A percentile compares a stretch with the other conserved stretches of the same genome.
These are phyloP conservation scores for Mycena epipterygia DNA, from an alignment of 768 basidiomycete species.

Conservation along the genomic window DNA sequence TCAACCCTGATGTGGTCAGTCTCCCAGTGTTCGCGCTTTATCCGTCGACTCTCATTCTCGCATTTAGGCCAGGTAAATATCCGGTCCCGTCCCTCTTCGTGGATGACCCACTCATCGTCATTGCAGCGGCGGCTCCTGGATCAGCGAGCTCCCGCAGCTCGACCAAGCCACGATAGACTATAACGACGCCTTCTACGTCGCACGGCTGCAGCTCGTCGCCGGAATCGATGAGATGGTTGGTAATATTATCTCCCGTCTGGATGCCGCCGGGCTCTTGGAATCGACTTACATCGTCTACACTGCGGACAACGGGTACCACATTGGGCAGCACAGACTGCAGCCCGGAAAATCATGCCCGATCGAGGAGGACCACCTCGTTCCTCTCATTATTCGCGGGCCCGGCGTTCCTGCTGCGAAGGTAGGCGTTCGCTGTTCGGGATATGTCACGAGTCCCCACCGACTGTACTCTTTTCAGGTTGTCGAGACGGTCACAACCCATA, in stretches of 20 bases:
- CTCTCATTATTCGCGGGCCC: slow-evolving; percentile 7
- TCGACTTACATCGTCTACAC: slow-evolving; percentile 12
- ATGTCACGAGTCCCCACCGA: not conserved
- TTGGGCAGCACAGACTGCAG: slow-evolving; percentile 11
- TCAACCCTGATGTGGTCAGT: not conserved
- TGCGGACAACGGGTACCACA: slow-evolving; percentile 10
- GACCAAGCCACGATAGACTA: not conserved
- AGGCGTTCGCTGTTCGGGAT: not conserved
- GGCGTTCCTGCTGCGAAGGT: not conserved
- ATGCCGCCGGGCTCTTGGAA: not conserved
- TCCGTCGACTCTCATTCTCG: too few relatives aligned
- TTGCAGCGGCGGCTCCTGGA: slow-evolving; percentile 1
- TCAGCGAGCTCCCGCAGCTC: not conserved
- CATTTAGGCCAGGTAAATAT: not conserved
- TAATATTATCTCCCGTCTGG: not conserved
- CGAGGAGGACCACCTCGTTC: slow-evolving; percentile 10
- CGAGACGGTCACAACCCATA: slow-evolving; percentile 2
- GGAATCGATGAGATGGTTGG: slow-evolving; percentile 6
- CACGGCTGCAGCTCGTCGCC: not conserved
- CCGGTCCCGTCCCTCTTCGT: too few relatives aligned
- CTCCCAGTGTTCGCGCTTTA: not conserved
- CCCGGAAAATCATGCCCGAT: slow-evolving; percentile 6
- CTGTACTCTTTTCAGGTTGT: not conserved
- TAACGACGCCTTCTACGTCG: slow-evolving; percentile 1
- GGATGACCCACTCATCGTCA: not conserved